Evolutionary conservation across 2,329 filamentous ascomycete species (phyloP), one percentile per base, ranked within the genome.

Genomic region (Dryadomyces quercus-mongolicae): DNA sequence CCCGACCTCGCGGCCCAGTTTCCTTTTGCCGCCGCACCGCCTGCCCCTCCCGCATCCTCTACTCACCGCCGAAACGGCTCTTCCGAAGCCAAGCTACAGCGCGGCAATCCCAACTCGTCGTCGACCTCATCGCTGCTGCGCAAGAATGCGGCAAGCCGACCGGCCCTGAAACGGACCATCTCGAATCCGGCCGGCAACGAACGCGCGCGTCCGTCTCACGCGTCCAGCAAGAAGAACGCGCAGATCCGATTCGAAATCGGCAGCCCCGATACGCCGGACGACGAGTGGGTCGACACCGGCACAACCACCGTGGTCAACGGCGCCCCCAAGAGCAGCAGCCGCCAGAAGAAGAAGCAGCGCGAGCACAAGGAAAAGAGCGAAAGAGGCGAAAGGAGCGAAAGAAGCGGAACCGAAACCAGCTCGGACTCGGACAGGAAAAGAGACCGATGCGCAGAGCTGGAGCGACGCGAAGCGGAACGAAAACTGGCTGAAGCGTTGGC

Each of bases 261-360:
- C 52, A 75, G 71, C 47, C 66, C 66, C 45, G 66, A 66, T 36
- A 67, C 70, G 45, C 65, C 65, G 43, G 75, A 79, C 52, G 79
- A 81, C 71, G 81, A 81, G 69, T 85, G 82, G 82, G 78, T 84
- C 45, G 82, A 85, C 66, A 80, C 81, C 56, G 84, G 80, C 66
- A 74, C 73, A 49, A 82, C 78, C 55, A 81, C 74, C 72, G 13
- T 76, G 71, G 34, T 56, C 52, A 25, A 18, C 46, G 25, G 25
- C 44, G 21, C 44, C 44, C 44, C 42, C 16, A 44, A n/a, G 42
- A 16, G 3, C 16, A n/a, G 4, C 12, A 2, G 36, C 36, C 36
- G 36, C 15, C 42, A n/a, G 42, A 12, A 44, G 12, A 44, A 20
- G 18, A 8, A 44, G 16, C 42, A 20, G 16, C 16, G n/a, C 7